Conservation (phyloP, 2,329 filamentous ascomycete genomes). For the Sporothrix variecibatus region DNA sequence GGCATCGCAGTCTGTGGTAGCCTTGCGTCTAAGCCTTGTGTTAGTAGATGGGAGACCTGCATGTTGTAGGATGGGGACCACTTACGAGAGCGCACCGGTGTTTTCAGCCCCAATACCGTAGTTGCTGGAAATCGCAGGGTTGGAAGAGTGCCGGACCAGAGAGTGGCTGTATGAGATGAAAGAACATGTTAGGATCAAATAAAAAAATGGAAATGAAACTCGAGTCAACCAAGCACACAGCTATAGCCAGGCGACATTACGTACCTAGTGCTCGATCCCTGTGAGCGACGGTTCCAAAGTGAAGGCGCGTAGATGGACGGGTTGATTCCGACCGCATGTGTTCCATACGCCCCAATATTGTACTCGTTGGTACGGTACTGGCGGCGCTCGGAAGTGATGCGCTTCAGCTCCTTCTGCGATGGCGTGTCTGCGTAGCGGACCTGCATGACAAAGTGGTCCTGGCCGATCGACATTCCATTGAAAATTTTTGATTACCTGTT, state of each 20-base stretch:
- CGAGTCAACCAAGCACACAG: background rate
- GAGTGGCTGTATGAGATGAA: background rate
- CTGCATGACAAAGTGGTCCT: constrained; percentile 81
- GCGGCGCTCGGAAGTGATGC: constrained; percentile 90
- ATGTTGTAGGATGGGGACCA: background rate
- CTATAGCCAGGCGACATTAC: constrained; percentile 7
- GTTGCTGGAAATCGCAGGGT: constrained; percentile 3
- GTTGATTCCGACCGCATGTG: constrained; percentile 59
- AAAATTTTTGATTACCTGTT: constrained; percentile 83
- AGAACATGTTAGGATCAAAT: background rate
- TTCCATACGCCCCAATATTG: constrained; percentile 71
- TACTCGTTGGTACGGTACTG: constrained; percentile 97
- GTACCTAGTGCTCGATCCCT: constrained; percentile 32
- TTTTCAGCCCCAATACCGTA: background rate
- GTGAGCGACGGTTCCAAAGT: constrained; percentile 42
- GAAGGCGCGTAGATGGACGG: constrained; percentile 49
- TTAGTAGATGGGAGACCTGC: background rate
- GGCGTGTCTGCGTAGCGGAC: constrained; percentile 97
- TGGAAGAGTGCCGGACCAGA: constrained; percentile 16
- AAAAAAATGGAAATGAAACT: background rate
- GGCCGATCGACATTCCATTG: constrained; percentile 78
- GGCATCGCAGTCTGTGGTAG: constrained; percentile 43
- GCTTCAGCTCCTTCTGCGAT: constrained; percentile 94
- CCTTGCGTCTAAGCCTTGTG: constrained; percentile 41
- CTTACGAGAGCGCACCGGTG: background rate